These are phyloP conservation scores for Penicillium frequentans DNA, from an alignment of 2,329 filamentous ascomycete species.

Conservation along the genomic window DNA sequence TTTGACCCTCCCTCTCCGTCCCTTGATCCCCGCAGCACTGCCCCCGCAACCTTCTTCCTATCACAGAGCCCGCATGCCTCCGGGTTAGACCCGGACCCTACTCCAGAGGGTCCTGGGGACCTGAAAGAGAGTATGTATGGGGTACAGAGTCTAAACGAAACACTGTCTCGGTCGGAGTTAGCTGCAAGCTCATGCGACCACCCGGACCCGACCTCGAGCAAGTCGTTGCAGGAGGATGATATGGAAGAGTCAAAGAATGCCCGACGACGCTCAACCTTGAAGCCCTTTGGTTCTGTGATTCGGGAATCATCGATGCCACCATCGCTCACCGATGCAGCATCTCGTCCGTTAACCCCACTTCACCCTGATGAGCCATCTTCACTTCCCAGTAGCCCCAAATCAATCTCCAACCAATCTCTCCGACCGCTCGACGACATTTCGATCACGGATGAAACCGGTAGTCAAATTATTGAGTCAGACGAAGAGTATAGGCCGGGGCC, in stretches of 20 bases:
- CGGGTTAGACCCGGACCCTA: constrained; percentile 43
- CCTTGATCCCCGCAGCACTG: constrained; percentile 38
- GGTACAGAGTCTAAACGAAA: constrained; percentile 58
- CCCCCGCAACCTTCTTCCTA: constrained; percentile 61
- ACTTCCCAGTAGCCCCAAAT: constrained; percentile 60
- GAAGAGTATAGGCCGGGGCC: constrained; percentile 49
- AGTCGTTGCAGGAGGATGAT: constrained; percentile 13
- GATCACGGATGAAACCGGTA: constrained; percentile 55
- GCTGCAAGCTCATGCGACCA: constrained; percentile 6
- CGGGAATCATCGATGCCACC: constrained; percentile 20
- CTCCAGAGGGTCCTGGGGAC: constrained; percentile 28
- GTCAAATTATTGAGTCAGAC: constrained; percentile 57
- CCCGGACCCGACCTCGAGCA: constrained; percentile 13
- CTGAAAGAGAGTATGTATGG: constrained; percentile 53
- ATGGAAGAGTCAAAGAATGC: constrained; percentile 21
- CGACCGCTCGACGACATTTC: constrained; percentile 59
- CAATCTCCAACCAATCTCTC: constrained; percentile 59
- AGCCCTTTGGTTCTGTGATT: constrained; percentile 20
- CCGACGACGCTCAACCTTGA: constrained; percentile 34
- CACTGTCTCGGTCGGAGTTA: constrained; percentile 43
- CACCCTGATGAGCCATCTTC: constrained; percentile 52
- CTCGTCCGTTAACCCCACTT: constrained; percentile 50
- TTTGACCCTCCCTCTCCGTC: constrained; percentile 31
- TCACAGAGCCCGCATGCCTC: constrained; percentile 47
- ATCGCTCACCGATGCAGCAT: constrained; percentile 27